Percentiles rank a stretch among this genome's conserved stretches.
Evolutionary conservation across 805 yeast genomes (phyloP).

Genomic region (Candida chauliodis): DNA sequence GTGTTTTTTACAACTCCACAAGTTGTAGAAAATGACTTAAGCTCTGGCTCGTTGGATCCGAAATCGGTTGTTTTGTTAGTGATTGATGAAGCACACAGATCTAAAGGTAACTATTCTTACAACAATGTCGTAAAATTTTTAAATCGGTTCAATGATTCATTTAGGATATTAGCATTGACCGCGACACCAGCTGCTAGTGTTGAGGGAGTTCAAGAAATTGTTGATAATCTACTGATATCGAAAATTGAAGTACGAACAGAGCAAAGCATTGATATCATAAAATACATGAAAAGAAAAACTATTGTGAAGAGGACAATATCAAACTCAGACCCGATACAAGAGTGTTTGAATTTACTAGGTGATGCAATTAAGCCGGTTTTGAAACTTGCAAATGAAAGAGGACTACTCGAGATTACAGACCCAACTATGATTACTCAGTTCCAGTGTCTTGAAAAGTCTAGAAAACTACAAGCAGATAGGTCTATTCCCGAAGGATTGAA

Average conservation of each 20-base stretch:
- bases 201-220: slow-evolving; percentile 83
- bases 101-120: slow-evolving; percentile 87
- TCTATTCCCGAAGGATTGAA: slow-evolving; percentile 63
- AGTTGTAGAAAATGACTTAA: slow-evolving; percentile 86
- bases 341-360: slow-evolving; percentile 52
- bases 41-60: slow-evolving; percentile 72
- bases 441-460: slow-evolving; percentile 65
- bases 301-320: slow-evolving; percentile 58
- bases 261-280: slow-evolving; percentile 71
- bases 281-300: slow-evolving; percentile 68
- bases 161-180: slow-evolving; percentile 79
- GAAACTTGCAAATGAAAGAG: slow-evolving; percentile 57
- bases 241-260: slow-evolving; percentile 85
- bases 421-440: slow-evolving; percentile 70
- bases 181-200: slow-evolving; percentile 94
- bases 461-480: slow-evolving; percentile 51
- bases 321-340: slow-evolving; percentile 49
- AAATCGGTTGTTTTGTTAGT: slow-evolving; percentile 71
- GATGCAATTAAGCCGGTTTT: slow-evolving; percentile 66
- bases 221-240: slow-evolving; percentile 69
- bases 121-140: slow-evolving; percentile 70
- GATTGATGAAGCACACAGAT: slow-evolving; percentile 94
- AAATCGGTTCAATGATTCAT: slow-evolving; percentile 53
- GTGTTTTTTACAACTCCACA: slow-evolving; percentile 96
- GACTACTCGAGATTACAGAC: slow-evolving; percentile 61